A percentile compares a stretch with the other conserved stretches of the same genome.
Evolutionary conservation across 2,329 filamentous ascomycete species (phyloP).

Genomic region (Aspergillus unguis): DNA sequence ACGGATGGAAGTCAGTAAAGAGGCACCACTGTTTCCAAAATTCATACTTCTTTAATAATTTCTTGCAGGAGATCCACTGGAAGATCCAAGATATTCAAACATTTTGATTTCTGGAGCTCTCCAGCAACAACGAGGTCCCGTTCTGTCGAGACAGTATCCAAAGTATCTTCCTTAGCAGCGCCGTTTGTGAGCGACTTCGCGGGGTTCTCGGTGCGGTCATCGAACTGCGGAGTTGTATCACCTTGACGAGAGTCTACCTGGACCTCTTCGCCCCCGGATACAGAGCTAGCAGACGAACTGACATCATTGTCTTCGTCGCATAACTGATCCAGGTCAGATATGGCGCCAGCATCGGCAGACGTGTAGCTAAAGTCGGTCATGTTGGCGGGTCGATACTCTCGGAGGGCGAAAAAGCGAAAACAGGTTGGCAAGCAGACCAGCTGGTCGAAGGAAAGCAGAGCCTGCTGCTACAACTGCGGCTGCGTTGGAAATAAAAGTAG

Average conservation of each 20-base stretch:
- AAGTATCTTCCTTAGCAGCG: neutral
- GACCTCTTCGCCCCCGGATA: slow-evolving; percentile 19
- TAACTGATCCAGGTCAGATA: slow-evolving; percentile 22
- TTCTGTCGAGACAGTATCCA: neutral
- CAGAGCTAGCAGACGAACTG: slow-evolving; percentile 26
- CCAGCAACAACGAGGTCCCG: neutral
- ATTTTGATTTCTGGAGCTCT: slow-evolving; percentile 35
- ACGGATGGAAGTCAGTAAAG: neutral
- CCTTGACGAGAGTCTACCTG: slow-evolving; percentile 10
- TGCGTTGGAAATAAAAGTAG: slow-evolving; percentile 1
- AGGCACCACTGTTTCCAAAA: neutral
- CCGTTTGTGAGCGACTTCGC: neutral
- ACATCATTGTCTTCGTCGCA: slow-evolving; percentile 33
- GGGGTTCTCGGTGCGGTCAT: neutral
- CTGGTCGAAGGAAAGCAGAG: neutral
- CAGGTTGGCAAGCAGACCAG: neutral
- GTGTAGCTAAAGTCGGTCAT: slow-evolving; percentile 27
- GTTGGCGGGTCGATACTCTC: slow-evolving; percentile 8
- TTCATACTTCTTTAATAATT: slow-evolving; percentile 69
- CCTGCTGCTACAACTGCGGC: slow-evolving; percentile 4
- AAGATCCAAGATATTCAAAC: slow-evolving; percentile 67
- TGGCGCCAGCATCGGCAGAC: slow-evolving; percentile 23
- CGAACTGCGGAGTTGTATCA: neutral
- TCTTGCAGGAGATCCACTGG: slow-evolving; percentile 74
- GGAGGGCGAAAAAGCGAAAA: neutral